Conservation (phyloP, 2,329 filamentous ascomycete genomes). For the Aspergillus alliaceus region DNA sequence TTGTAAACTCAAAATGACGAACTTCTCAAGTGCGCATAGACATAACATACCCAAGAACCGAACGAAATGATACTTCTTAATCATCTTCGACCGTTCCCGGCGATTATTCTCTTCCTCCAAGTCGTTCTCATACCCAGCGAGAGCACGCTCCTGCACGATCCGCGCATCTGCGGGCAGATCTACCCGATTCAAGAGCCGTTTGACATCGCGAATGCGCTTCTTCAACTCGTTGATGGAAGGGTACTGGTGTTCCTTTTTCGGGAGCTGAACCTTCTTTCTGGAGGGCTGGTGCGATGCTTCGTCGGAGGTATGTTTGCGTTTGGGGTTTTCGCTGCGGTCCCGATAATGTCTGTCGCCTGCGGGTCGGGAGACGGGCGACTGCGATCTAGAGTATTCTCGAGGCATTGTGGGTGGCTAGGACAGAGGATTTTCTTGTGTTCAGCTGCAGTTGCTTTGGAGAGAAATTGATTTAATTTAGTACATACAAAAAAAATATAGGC, state of each 20-base stretch:
- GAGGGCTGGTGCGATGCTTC: conserved; percentile 23
- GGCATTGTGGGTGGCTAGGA: conserved; percentile 11
- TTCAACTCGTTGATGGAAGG: conserved; percentile 53
- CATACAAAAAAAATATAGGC: conserved; percentile 10
- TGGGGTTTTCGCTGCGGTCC: conserved; percentile 22
- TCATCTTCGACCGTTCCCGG: conserved; percentile 55
- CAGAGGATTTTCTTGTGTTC: background rate
- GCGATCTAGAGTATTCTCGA: conserved; percentile 12
- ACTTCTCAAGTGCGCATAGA: too few relatives aligned
- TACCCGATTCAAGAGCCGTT: conserved; percentile 50
- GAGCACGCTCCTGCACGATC: conserved; percentile 60
- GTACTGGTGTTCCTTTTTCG: conserved; percentile 27
- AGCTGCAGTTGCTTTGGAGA: background rate
- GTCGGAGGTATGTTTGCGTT: conserved; percentile 30
- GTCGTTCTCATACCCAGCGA: conserved; percentile 58
- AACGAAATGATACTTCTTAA: conserved; percentile 65
- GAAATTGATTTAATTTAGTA: too few relatives aligned
- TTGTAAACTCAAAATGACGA: background rate
- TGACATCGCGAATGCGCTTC: conserved; percentile 56
- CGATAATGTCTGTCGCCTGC: conserved; percentile 13
- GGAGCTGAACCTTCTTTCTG: conserved; percentile 29
- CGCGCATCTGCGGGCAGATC: conserved; percentile 56
- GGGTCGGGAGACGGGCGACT: conserved; percentile 1
- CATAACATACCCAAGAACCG: conserved; percentile 56
- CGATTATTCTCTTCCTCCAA: conserved; percentile 51